Base-by-base conservation (phyloP, 2,329 filamentous ascomycete species). In the Talaromyces sp. region DNA sequence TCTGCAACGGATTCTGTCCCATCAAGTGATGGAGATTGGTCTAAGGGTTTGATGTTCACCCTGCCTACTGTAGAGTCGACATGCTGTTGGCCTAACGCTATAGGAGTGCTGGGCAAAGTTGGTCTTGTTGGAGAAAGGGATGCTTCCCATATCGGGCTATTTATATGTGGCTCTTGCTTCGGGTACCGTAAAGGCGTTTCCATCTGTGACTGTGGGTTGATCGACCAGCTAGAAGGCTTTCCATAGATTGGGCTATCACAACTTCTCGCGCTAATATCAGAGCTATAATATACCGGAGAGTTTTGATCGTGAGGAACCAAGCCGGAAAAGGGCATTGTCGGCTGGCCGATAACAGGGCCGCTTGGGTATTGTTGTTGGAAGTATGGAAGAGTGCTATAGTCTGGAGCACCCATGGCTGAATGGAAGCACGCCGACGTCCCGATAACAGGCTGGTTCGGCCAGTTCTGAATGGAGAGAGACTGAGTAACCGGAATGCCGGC, bases 221-320 rank as follows among this genome's bases (percentile, higher is more conserved):
- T 63, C 40, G 68, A 62, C 73, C 72, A 75, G 40, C 44, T 40
- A 16, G 65, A 51, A 28, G 64, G n/a, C 8, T 70, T 66, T n/a
- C 52, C 54, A 14, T 62, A 54, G 33, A 67, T 66, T 31, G 60
- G 50, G 51, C 64, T 61, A 5, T 63, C 62, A 28, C 54, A 55
- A 6, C 60, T 36, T 12, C 61, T 61, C 34, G 65, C 34, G 1
- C 69, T 69, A 47, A 71, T 60, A 1, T 59, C 54, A 3, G 68
- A 58, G 18, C 66, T 67, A 58, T 72, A 73, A 42, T 67, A 69
- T 3, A 70, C 65, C 3, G 70, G 66, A n/a, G 66, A 57, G 47
- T 61, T 68, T 62, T 71, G 64, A 1, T 61, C 57, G 28, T 69
- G 67, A 8, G 68, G 61, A n/a, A 56, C 31, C 42, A 61, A 56